Evolutionary conservation across 1,284 basidiomycete genomes (phyloP).

Genomic region (Bondarzewia mesenterica): DNA sequence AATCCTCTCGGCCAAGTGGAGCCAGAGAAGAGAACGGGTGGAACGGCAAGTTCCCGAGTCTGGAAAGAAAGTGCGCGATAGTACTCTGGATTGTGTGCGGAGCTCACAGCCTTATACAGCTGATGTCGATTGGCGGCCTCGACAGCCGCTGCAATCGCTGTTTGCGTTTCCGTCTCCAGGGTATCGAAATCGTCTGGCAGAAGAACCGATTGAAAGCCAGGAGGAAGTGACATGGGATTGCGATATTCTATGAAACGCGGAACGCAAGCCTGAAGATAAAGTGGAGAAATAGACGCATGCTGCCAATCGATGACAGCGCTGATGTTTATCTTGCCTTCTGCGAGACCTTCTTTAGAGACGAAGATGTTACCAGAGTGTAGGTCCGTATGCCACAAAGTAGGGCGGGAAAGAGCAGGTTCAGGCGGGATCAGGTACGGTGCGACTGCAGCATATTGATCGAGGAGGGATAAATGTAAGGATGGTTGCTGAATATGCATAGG

Average conservation of each 20-base stretch:
- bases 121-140: not conserved
- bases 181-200: not conserved
- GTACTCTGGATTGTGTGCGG: not conserved
- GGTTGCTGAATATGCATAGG: not conserved
- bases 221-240: not conserved
- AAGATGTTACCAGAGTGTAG: not conserved
- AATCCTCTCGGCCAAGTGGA: not conserved
- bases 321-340: not conserved
- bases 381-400: not conserved
- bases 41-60: not conserved
- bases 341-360: not conserved
- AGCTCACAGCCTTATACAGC: not conserved
- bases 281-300: not conserved
- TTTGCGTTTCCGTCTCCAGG: not conserved
- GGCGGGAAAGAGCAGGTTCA: not conserved
- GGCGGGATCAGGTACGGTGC: not conserved
- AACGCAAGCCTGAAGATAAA: not conserved
- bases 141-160: too few species aligned
- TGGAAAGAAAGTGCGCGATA: not conserved
- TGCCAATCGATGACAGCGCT: not conserved
- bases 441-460: not conserved
- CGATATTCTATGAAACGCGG: not conserved
- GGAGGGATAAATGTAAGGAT: not conserved
- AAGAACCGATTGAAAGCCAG: not conserved
- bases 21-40: not conserved